Conservation (phyloP, 371 early-diverging fungal genomes). For the Enterospora canceri region DNA sequence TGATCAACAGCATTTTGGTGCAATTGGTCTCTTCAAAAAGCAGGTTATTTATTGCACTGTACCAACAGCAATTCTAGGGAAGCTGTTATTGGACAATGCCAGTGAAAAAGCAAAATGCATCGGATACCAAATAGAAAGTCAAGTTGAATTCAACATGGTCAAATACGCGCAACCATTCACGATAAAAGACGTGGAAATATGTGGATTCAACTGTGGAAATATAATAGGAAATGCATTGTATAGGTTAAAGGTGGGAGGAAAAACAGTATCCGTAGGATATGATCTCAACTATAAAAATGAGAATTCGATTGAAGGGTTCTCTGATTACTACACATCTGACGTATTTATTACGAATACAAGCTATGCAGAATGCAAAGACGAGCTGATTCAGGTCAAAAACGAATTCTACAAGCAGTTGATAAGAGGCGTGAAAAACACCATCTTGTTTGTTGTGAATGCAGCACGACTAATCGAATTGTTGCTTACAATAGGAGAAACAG, state of each 20-base stretch:
- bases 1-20: constrained; percentile 73
- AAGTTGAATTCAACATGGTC: constrained; percentile 67
- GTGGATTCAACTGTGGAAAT: constrained; percentile 81
- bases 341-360: constrained; percentile 66
- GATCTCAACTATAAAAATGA: constrained; percentile 86
- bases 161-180: constrained; percentile 77
- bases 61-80: constrained; percentile 83
- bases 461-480: constrained; percentile 78
- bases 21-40: constrained; percentile 67
- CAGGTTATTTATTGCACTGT: constrained; percentile 71
- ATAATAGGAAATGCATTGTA: constrained; percentile 88
- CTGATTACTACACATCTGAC: constrained; percentile 65
- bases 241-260: constrained; percentile 79
- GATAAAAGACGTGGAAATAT: constrained; percentile 71
- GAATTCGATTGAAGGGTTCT: constrained; percentile 60
- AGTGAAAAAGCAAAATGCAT: constrained; percentile 66
- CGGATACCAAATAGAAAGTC: constrained; percentile 67
- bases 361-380: constrained; percentile 59
- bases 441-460: constrained; percentile 74
- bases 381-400: constrained; percentile 44
- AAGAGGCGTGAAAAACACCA: constrained; percentile 64
- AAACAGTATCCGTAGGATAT: constrained; percentile 79
- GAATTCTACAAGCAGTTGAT: constrained; percentile 53
- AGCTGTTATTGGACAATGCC: constrained; percentile 62
- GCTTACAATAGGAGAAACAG: constrained; percentile 61